A percentile compares a stretch with the other conserved stretches of the same genome.
phyloP scores from a whole-genome alignment of 106 monocot genomes.

The Ottelia alismoides region DNA sequence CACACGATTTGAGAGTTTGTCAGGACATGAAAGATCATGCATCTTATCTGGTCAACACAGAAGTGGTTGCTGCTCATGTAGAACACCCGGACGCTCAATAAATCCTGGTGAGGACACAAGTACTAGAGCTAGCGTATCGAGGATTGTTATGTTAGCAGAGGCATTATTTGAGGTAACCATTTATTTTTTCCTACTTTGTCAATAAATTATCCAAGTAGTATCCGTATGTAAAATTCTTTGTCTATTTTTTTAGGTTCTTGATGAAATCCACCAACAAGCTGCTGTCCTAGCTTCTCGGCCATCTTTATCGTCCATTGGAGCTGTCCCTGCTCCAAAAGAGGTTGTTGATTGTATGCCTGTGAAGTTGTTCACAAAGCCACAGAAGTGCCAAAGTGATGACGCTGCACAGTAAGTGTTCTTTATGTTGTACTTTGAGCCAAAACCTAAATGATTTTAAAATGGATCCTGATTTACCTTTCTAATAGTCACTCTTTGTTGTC shows the following conservation, averaged over 20 bases:
- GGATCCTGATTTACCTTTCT: no score
- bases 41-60: conserved; percentile 61
- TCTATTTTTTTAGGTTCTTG: conserved; percentile 59
- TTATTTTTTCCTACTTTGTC: neutral
- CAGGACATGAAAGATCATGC: conserved; percentile 83
- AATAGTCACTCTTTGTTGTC: no score
- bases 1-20: conserved; percentile 70
- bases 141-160: conserved; percentile 97
- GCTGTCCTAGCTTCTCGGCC: conserved; percentile 63
- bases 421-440: neutral
- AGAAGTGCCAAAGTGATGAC: conserved; percentile 44
- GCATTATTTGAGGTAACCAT: conserved; percentile 83
- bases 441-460: no score
- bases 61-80: conserved; percentile 67
- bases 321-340: conserved; percentile 88
- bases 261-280: conserved; percentile 99
- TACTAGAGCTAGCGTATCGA: conserved; percentile 72
- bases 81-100: conserved; percentile 20
- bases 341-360: conserved; percentile 73
- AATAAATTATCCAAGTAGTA: neutral
- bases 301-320: conserved; percentile 76
- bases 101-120: conserved; percentile 45
- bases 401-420: conserved; percentile 48
- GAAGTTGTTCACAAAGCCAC: conserved; percentile 39
- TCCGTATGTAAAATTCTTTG: neutral